phyloP scores from a whole-genome alignment of 345 rosid species.

The Lepidium africanum region DNA sequence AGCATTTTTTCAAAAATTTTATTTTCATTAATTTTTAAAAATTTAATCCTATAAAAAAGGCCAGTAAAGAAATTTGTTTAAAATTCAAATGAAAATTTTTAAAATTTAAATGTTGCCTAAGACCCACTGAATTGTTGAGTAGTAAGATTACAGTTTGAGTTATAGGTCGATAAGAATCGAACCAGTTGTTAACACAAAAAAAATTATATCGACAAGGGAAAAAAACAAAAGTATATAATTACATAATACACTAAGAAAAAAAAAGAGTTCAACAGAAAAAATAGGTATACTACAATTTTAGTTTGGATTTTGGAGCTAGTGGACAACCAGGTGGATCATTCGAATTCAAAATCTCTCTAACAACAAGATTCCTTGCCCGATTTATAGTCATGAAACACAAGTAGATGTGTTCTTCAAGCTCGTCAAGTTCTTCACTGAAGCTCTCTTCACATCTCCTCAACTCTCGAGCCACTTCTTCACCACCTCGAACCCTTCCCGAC shows the following conservation, averaged over 20 bases:
- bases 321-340: constrained; percentile 16
- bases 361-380: constrained; percentile 58
- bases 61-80: too few relatives aligned
- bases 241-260: background rate
- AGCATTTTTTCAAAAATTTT: too few relatives aligned
- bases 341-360: constrained; percentile 40
- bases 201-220: too few relatives aligned
- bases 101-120: too few relatives aligned
- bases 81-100: too few relatives aligned
- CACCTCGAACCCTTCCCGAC: constrained; percentile 35
- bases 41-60: too few relatives aligned
- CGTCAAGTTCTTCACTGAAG: constrained; percentile 58
- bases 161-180: too few relatives aligned
- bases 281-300: background rate
- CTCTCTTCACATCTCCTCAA: constrained; percentile 38
- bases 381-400: constrained; percentile 79
- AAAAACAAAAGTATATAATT: too few relatives aligned
- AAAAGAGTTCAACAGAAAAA: background rate
- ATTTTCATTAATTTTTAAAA: too few relatives aligned
- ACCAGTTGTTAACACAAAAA: too few relatives aligned
- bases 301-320: constrained; percentile 16
- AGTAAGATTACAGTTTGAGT: too few relatives aligned
- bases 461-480: constrained; percentile 46
- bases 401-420: constrained; percentile 74
- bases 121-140: too few relatives aligned